Conservation (phyloP, 2,329 filamentous ascomycete genomes). For the Myriosclerotinia curreyana region DNA sequence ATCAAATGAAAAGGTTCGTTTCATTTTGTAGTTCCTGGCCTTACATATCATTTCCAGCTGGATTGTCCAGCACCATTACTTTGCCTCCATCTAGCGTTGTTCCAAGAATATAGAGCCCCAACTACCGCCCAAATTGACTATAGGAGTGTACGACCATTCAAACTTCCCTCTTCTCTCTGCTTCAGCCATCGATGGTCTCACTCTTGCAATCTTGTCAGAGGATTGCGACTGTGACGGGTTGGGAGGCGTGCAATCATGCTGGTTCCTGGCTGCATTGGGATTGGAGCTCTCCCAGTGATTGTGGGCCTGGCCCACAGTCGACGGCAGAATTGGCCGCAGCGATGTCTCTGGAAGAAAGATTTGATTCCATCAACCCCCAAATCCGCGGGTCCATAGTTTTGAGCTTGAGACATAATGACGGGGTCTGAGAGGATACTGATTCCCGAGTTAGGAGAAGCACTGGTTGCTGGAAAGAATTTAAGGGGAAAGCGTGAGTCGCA, state of each 20-base stretch:
- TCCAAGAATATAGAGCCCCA: background rate
- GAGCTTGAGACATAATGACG: conserved; percentile 18
- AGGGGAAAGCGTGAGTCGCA: too few species aligned
- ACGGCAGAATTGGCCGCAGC: conserved; percentile 16
- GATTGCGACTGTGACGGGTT: conserved; percentile 7
- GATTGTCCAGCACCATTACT: too few species aligned
- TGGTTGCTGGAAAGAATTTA: background rate
- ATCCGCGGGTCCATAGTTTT: conserved; percentile 18
- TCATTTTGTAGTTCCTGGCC: too few species aligned
- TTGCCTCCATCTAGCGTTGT: too few species aligned
- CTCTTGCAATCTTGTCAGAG: conserved; percentile 2
- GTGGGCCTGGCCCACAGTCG: conserved; percentile 7
- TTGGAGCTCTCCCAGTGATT: background rate
- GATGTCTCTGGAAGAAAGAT: conserved; percentile 18
- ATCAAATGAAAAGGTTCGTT: too few species aligned
- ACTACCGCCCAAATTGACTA: background rate
- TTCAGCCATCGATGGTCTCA: background rate
- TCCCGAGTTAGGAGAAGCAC: background rate
- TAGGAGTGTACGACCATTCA: background rate
- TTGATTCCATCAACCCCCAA: conserved; percentile 20
- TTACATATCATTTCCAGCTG: too few species aligned
- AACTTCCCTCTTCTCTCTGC: background rate
- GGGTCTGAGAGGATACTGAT: conserved; percentile 20
- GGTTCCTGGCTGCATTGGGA: conserved; percentile 12
- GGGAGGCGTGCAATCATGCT: background rate